These are phyloP conservation scores for Cladophialophora yegresii DNA, from an alignment of 2,329 filamentous ascomycete genomes.

Conservation along the genomic window DNA sequence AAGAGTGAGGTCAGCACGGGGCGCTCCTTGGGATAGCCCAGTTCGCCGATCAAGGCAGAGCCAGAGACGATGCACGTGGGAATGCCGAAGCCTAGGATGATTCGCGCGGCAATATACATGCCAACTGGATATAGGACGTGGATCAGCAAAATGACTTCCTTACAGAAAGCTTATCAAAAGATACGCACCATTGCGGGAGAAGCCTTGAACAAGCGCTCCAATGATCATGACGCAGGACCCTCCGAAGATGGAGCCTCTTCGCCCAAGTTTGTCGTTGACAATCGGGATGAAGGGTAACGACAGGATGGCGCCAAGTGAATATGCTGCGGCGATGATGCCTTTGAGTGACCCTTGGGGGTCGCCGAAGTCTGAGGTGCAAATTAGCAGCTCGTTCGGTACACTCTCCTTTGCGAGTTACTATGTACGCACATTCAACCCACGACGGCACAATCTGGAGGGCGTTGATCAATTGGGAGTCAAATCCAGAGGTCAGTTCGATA, in stretches of 20 bases:
- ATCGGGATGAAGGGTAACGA: constrained; percentile 61
- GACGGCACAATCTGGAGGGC: constrained; percentile 46
- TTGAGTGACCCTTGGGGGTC: constrained; percentile 49
- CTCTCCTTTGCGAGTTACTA: neutral
- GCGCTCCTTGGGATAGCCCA: constrained; percentile 63
- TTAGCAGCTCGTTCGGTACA: neutral
- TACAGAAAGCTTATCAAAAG: neutral
- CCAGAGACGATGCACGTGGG: constrained; percentile 62
- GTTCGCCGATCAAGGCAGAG: constrained; percentile 61
- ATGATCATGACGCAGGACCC: constrained; percentile 58
- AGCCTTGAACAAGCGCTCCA: constrained; percentile 60
- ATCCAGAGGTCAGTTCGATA: constrained; percentile 64
- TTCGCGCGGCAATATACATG: constrained; percentile 63
- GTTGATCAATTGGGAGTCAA: constrained; percentile 57
- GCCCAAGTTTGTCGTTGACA: constrained; percentile 58
- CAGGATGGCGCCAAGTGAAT: constrained; percentile 61
- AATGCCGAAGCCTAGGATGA: constrained; percentile 64
- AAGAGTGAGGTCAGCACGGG: constrained; percentile 62
- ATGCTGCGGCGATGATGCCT: constrained; percentile 61
- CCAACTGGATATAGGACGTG: constrained; percentile 43
- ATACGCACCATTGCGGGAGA: constrained; percentile 50
- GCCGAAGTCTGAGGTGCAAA: constrained; percentile 45
- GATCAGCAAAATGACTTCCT: neutral
- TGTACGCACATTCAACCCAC: constrained; percentile 47
- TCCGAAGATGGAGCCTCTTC: constrained; percentile 60